Conservation (phyloP, 331 rosid species). For the Erythrophleum ivorense region DNA sequence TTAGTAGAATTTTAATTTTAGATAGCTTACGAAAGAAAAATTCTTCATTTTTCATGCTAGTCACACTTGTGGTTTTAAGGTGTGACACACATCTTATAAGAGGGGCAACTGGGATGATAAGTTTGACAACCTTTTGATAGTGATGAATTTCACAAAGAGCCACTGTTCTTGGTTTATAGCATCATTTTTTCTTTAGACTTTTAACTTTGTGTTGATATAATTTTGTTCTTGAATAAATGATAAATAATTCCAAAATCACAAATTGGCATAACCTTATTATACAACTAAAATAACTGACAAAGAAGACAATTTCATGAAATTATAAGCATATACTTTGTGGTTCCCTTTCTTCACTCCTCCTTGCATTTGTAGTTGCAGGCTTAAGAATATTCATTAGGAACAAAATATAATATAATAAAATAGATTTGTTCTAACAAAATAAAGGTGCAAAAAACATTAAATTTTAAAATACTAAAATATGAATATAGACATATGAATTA, state of each 20-base stretch:
- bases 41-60: no score
- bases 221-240: background rate
- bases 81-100: slow-evolving; percentile 42
- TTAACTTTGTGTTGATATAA: slow-evolving; percentile 13
- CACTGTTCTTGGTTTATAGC: slow-evolving; percentile 35
- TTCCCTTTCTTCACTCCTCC: slow-evolving; percentile 1
- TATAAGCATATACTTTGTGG: background rate
- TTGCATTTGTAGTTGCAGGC: slow-evolving; percentile 13
- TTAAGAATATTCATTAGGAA: slow-evolving; percentile 4
- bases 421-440: background rate
- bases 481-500: no score
- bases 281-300: background rate
- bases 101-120: slow-evolving; percentile 49
- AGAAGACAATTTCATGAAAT: background rate
- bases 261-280: background rate
- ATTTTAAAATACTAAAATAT: no score
- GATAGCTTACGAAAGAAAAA: no score
- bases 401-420: background rate
- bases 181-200: slow-evolving; percentile 15
- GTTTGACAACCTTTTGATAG: slow-evolving; percentile 32
- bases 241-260: background rate
- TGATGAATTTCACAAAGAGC: slow-evolving; percentile 53
- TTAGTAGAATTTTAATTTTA: no score
- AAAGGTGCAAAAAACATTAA: background rate
- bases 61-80: no score